Evolutionary conservation across 495 filamentous ascomycete species (phyloP).

Genomic region (Peziza echinospora): DNA sequence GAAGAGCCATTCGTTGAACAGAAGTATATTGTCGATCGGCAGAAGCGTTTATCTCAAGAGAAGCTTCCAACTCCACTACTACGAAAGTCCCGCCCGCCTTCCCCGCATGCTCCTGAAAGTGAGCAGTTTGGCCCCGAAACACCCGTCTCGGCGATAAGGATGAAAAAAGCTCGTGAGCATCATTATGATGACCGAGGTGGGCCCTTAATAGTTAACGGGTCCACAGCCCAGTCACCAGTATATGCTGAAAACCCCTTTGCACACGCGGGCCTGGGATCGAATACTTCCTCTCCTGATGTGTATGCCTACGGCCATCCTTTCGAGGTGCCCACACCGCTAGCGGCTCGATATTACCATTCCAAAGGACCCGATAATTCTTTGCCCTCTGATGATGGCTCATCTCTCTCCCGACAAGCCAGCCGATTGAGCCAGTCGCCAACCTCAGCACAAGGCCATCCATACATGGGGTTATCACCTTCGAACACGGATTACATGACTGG

Average conservation of each 20-base stretch:
- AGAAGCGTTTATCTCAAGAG: conserved; percentile 21
- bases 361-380: too few relatives aligned
- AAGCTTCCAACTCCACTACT: conserved; percentile 10
- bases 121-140: conserved; percentile 11
- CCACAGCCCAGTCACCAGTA: conserved; percentile 7
- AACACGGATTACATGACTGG: too few relatives aligned
- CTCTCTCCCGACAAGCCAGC: too few relatives aligned
- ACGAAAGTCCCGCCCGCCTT: conserved; percentile 15
- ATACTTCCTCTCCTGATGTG: not conserved
- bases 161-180: conserved; percentile 16
- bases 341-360: too few relatives aligned
- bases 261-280: not conserved
- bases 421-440: too few relatives aligned
- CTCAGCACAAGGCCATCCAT: too few relatives aligned
- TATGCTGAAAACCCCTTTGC: conserved; percentile 3
- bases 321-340: not conserved
- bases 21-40: conserved; percentile 18
- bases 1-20: conserved; percentile 19
- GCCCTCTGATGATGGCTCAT: too few relatives aligned
- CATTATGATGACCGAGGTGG: conserved; percentile 9
- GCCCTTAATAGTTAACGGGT: conserved; percentile 19
- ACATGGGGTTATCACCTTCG: too few relatives aligned
- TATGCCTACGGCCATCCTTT: not conserved
- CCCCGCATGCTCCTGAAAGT: conserved; percentile 5
- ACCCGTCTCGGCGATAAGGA: conserved; percentile 20